Evolutionary conservation across 495 filamentous ascomycete genomes (phyloP).

Genomic region (Podospora fimiseda): DNA sequence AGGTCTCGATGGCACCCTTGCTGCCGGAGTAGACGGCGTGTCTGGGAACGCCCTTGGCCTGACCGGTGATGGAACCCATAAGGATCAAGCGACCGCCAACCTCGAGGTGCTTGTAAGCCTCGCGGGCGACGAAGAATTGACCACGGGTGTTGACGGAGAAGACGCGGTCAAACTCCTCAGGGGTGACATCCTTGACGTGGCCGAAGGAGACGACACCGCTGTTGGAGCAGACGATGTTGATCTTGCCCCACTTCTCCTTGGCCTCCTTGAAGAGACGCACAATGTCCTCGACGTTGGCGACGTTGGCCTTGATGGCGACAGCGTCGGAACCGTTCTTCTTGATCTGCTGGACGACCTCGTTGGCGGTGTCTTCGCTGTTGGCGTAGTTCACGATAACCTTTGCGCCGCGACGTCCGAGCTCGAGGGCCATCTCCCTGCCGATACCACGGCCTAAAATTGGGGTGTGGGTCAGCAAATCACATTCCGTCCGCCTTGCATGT

Average conservation of each 20-base stretch:
- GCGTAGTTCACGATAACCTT: constrained; percentile 75
- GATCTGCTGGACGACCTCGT: constrained; percentile 58
- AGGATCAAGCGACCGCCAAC: constrained; percentile 58
- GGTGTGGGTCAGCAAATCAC: not conserved
- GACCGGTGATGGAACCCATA: constrained; percentile 58
- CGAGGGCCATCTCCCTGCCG: constrained; percentile 68
- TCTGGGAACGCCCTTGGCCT: constrained; percentile 56
- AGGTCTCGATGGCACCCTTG: constrained; percentile 35
- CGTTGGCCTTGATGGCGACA: constrained; percentile 67
- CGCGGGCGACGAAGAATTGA: constrained; percentile 75
- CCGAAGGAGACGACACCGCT: constrained; percentile 58
- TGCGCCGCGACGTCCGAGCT: constrained; percentile 69
- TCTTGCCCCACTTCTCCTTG: constrained; percentile 50
- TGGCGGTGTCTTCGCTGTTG: constrained; percentile 52
- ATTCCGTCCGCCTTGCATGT: too few relatives aligned
- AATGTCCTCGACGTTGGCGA: constrained; percentile 60
- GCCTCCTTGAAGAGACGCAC: constrained; percentile 47
- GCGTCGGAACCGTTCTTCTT: constrained; percentile 50
- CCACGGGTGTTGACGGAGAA: constrained; percentile 73
- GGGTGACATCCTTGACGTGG: constrained; percentile 63
- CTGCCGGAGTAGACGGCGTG: constrained; percentile 50
- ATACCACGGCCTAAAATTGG: constrained; percentile 57
- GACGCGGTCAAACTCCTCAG: constrained; percentile 68
- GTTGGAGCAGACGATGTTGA: constrained; percentile 73
- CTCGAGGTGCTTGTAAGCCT: constrained; percentile 57